phyloP scores from a whole-genome alignment of 2,329 filamentous ascomycete genomes.

The Alternaria alternata region DNA sequence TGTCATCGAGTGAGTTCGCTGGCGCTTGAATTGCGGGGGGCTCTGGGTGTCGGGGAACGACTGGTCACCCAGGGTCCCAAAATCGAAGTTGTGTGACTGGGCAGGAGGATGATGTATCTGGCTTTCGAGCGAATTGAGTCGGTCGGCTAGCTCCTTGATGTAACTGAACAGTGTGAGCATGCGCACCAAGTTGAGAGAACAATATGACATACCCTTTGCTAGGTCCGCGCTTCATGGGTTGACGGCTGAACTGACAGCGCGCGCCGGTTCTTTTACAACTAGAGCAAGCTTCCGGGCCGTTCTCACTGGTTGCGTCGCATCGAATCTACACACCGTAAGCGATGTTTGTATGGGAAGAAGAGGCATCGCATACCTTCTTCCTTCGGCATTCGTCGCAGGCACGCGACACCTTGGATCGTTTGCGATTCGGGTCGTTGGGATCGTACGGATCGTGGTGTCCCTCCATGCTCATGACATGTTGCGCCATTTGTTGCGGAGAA shows the following conservation, averaged over 20 bases:
- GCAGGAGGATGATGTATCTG: slow-evolving; percentile 45
- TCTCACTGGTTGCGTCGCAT: slow-evolving; percentile 52
- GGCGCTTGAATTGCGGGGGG: slow-evolving; percentile 44
- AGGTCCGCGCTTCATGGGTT: slow-evolving; percentile 53
- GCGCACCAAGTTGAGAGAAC: background rate
- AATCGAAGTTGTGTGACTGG: slow-evolving; percentile 42
- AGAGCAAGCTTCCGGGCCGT: slow-evolving; percentile 51
- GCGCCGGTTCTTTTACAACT: slow-evolving; percentile 52
- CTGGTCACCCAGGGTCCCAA: slow-evolving; percentile 39
- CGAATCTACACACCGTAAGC: slow-evolving; percentile 45
- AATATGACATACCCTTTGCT: slow-evolving; percentile 48
- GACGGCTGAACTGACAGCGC: slow-evolving; percentile 52
- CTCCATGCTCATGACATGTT: slow-evolving; percentile 49
- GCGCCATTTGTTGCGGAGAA: slow-evolving; percentile 52
- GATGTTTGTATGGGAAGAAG: background rate
- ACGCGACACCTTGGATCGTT: slow-evolving; percentile 53
- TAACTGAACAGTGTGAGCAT: slow-evolving; percentile 40
- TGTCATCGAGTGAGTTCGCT: slow-evolving; percentile 51
- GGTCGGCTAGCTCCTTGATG: slow-evolving; percentile 52
- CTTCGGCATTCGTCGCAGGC: slow-evolving; percentile 53
- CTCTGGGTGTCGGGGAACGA: slow-evolving; percentile 41
- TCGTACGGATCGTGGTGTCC: slow-evolving; percentile 46
- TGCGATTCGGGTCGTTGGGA: slow-evolving; percentile 48
- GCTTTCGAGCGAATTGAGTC: slow-evolving; percentile 49
- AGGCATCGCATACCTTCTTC: slow-evolving; percentile 47